Base-by-base conservation (phyloP, 2,329 filamentous ascomycete species). In the Ophiostoma montium region DNA sequence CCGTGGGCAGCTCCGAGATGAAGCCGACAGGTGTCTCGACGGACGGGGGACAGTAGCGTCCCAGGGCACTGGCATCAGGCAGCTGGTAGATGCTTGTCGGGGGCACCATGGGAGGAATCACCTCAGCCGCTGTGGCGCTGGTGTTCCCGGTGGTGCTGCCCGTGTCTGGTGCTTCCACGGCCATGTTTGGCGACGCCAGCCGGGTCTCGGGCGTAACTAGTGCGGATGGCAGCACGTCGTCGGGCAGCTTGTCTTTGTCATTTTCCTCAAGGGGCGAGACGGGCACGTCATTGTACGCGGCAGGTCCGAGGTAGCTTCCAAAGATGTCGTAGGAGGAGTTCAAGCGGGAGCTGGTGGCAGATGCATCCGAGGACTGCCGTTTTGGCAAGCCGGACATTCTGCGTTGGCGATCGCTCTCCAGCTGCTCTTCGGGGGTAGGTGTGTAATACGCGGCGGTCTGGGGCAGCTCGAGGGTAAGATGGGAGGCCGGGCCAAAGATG, bases 231-330 rank as follows among this genome's bases (percentile, higher is more conserved):
- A 11, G 19, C 27, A 13, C 18, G 42, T 44, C 42, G 27, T 44
- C 42, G 42, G 42, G 42, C 16, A 44, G 27, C 16, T 48, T 32
- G 30, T 35, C 46, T 4, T 58, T 54, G 15, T 51, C 55, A 3
- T 65, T 65, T 31, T 70, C 67, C 45, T 69, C 65, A 27, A 69
- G 47, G 0, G 70, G 67, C 41, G 66, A 71, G 7, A 46, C 43
- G 11, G 42, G 42, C n/a, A 70, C 60, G 47, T 73, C 70, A 23
- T 57, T 66, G 54, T 70, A 69, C 2, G 61, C 58, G 2, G 67
- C 70, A 0, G 71, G 69, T 0, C 71, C 72, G 15, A 75, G 65
- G 54, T 69, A 75, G 66, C 74, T 72, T 66, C 74, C 73, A 54
- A 75, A 72, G 52, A 64, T 69, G 53, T 73, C 72, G 3, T 74